Evolutionary conservation across 345 rosid genomes (phyloP), one percentile per base, ranked within the genome.

Genomic region (Sonneratia alba): DNA sequence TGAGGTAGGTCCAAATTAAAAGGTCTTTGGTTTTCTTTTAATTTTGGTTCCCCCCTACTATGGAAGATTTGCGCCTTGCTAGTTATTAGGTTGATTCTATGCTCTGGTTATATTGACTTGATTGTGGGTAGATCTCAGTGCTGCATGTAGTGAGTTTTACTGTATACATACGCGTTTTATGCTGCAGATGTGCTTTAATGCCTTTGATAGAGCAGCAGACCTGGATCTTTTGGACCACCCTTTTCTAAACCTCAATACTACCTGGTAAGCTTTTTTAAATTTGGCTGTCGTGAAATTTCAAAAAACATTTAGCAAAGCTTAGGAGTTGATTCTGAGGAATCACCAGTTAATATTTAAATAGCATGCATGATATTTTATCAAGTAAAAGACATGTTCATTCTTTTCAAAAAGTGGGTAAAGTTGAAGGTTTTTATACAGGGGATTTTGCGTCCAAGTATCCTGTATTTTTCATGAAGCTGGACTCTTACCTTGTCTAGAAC

Each of bases 161-260:
- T 51, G 13, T 49, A 37, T 66, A 18, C n/a, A 47, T 64, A 24
- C 73, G 22, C 55, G 55, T n/a, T n/a, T 38, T 68, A 45, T 81
- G 57, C 45, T 75, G 68, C 72, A 92, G 96, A 83, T 87, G 89
- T 88, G 94, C 80, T 86, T 90, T 70, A 80, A 88, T 82, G 98
- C 98, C 57, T 92, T 92, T 59, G 90, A 90, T 70, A 72, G 81
- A 80, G 91, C 87, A 65, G 95, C 95, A 14, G 81, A 91, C 78
- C 87, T 92, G 77, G 91, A 87, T 80, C 91, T 92, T 71, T 77
- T 92, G 81, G 82, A 90, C 81, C 98, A 93, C 72, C 93, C 98
- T 14, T 69, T 90, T 80, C 85, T 93, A 34, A 90, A 93, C 86
- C 84, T 90, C 82, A 77, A 73, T 93, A 87, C 76, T 93, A 90